Evolutionary conservation across 768 basidiomycete genomes (phyloP).

Genomic region (Amyloporia xantha): DNA sequence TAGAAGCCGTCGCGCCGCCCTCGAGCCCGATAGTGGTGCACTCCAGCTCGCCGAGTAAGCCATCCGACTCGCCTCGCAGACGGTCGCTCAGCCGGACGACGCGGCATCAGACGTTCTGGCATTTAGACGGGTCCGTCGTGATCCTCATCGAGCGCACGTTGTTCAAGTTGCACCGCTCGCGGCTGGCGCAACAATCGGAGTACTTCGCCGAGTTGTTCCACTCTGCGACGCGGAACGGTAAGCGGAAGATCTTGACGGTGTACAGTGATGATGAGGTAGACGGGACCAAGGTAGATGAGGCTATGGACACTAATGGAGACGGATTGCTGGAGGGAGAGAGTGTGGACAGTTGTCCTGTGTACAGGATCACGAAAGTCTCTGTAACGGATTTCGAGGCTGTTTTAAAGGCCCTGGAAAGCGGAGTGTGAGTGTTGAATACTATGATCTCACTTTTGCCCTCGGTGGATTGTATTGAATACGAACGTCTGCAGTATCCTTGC

Average conservation of each 20-base stretch:
- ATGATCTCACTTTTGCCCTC: not conserved
- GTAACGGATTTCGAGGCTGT: slow-evolving; percentile 29
- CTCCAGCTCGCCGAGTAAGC: not conserved
- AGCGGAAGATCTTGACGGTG: not conserved
- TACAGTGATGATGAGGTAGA: not conserved
- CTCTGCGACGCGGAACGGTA: not conserved
- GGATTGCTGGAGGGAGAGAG: slow-evolving; percentile 2
- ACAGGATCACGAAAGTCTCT: slow-evolving; percentile 19
- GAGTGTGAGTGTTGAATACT: slow-evolving; percentile 28
- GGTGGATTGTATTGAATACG: not conserved
- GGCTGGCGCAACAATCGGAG: slow-evolving; percentile 24
- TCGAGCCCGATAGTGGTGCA: not conserved
- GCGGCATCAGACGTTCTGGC: slow-evolving; percentile 25
- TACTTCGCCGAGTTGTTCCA: slow-evolving; percentile 28
- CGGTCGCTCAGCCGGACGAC: not conserved
- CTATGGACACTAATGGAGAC: not conserved
- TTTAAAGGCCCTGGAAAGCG: slow-evolving; percentile 26
- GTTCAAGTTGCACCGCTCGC: slow-evolving; percentile 32
- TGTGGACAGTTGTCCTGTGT: slow-evolving; percentile 16
- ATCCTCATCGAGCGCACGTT: slow-evolving; percentile 28
- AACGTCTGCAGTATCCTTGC: slow-evolving; percentile 12
- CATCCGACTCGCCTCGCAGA: not conserved
- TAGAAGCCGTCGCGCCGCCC: not conserved
- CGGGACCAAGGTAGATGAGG: not conserved
- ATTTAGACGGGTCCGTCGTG: slow-evolving; percentile 29